Conservation (phyloP, 495 filamentous ascomycete species). For the Talaromyces thailandensis region DNA sequence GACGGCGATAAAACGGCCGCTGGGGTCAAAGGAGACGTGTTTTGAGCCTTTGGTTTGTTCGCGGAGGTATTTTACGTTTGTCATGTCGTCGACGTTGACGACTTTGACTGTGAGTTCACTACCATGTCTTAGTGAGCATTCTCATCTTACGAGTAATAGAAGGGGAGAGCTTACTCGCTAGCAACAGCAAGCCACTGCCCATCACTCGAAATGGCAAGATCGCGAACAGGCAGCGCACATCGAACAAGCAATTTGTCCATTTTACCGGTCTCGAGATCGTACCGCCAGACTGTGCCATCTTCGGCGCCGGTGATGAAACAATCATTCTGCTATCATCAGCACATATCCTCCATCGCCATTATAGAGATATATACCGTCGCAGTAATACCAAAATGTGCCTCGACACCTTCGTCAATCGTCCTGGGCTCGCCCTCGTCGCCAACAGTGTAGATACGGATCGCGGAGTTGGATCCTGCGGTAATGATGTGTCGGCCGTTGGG, state of each 20-base stretch:
- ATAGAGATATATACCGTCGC: slow-evolving; percentile 44
- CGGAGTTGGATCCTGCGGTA: slow-evolving; percentile 84
- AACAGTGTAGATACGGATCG: slow-evolving; percentile 81
- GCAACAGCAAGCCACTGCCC: slow-evolving; percentile 87
- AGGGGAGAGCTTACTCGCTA: slow-evolving; percentile 56
- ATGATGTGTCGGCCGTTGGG: slow-evolving; percentile 62
- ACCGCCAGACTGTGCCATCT: slow-evolving; percentile 87
- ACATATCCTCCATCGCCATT: background rate
- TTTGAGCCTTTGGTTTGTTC: slow-evolving; percentile 80
- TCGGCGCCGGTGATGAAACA: slow-evolving; percentile 84
- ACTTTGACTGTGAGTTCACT: slow-evolving; percentile 83
- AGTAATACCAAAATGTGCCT: slow-evolving; percentile 67
- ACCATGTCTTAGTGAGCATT: background rate
- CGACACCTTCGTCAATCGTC: slow-evolving; percentile 80
- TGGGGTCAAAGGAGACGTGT: slow-evolving; percentile 82
- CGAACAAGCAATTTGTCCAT: slow-evolving; percentile 76
- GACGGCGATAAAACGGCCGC: slow-evolving; percentile 62
- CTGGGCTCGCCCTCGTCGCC: slow-evolving; percentile 84
- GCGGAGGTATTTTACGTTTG: slow-evolving; percentile 60
- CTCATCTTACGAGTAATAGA: background rate
- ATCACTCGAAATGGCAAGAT: slow-evolving; percentile 77
- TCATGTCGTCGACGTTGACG: slow-evolving; percentile 72
- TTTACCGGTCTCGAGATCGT: slow-evolving; percentile 63
- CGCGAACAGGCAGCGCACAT: slow-evolving; percentile 72
- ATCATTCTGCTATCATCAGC: slow-evolving; percentile 55